Evolutionary conservation across 768 basidiomycete species (phyloP), one percentile per base, ranked within the genome.

Genomic region (Nevesoporus exiguus): DNA sequence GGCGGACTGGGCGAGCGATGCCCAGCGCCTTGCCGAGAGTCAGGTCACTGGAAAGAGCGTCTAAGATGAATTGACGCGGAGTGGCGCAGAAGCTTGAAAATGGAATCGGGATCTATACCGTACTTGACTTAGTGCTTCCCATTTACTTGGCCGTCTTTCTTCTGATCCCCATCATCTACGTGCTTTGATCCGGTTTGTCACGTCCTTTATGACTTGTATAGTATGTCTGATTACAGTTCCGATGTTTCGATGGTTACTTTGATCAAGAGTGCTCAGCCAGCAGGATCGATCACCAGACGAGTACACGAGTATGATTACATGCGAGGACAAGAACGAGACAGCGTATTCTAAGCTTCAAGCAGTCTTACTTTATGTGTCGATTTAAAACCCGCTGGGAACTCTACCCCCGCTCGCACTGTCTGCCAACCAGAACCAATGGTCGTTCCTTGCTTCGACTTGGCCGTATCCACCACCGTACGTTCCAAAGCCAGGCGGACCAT

Each of bases 381-480:
- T 15, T 49, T 27, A 65, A 24, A 50, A 52, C 17, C 42, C 24
- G 4, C 30, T 22, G 14, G 49, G 31, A 22, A 15, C 34, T 24
- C 21, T 56, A 10, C 55, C 46, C 2, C 59, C 57, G 15, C 56
- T 60, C 13, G 52, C 55, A 19, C 59, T 59, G 2, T 45, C 45
- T 2, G 53, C 37, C 11, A 65, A 42, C 64, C 64, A 65, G 37
- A 65, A 65, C 64, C 64, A 65, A 21, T 65, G 65, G 27, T 64
- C 49, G n/a, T 59, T 59, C 2, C 42, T 45, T 1, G 19, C 30
- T 36, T 65, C 62, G 17, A 65, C 30, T n/a, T 65, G 65, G 10
- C 42, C 24, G 21, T 51, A 52, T 9, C 63, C 63, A 39, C 56
- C 65, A 1, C 64, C 56, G 21, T 55, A 52, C 7, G 39, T 29